Base-by-base conservation (phyloP, 352 stramenopile genomes). In the Phytophthora meadii region DNA sequence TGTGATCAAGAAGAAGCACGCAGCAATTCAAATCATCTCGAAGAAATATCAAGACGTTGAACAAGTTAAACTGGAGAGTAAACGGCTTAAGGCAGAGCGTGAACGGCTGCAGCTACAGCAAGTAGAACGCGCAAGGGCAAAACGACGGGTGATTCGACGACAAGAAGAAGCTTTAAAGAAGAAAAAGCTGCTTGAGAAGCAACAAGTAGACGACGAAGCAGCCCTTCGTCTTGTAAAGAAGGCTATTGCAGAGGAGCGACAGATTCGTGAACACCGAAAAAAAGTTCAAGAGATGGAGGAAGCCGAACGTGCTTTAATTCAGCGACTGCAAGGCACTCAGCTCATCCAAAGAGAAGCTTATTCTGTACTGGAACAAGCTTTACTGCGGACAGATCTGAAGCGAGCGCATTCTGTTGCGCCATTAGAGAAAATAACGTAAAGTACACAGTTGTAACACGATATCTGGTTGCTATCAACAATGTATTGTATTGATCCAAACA, bases 11-110 rank as follows among this genome's bases (percentile, higher is more conserved):
- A 92, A 92, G 65, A 85, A 85, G 28, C 81, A 90, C 45, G 81
- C 81, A 2, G 80, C 82, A 27, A 89, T 92, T 55, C 81, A 87
- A 49, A 65, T 88, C 40, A 89, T 92, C 42, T 88, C 84, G 4
- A 88, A 86, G 52, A 89, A 89, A 36, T 90, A 85, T 52, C 81
- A 92, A 54, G 84, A 92, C 54, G 84, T 92, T 1, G 84, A 90
- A 50, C 74, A 83, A 37, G 80, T 92, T n/a, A 90, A 92, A 58
- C 79, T 40, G 15, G 84, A 92, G 61, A 85, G 79, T 27, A 80
- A 82, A 25, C 73, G 81, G 6, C 72, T 92, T 32, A 84, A 90
- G 51, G 76, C 73, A 8, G 79, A 89, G 55, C 82, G 82, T 7
- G 79, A 89, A 52, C 75, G 74, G 37, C 61, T 86, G 22, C 79